phyloP scores from a whole-genome alignment of 2,329 filamentous ascomycete genomes.

The Colletotrichum falcatum region DNA sequence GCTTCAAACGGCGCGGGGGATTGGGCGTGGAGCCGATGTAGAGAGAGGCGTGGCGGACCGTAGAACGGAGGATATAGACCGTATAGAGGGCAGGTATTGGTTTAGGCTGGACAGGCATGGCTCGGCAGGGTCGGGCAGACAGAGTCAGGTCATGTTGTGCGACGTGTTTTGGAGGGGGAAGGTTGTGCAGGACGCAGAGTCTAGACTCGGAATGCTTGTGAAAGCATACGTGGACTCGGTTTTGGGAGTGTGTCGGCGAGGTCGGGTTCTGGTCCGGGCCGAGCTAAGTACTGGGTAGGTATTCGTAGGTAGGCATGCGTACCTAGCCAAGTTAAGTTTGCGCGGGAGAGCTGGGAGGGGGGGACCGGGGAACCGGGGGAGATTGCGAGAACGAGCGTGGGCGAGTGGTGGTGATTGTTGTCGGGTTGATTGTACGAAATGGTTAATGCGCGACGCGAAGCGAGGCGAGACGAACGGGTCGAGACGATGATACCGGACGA shows the following conservation, averaged over 20 bases:
- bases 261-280: conserved; percentile 13
- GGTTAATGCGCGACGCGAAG: conserved; percentile 11
- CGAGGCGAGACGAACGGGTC: conserved; percentile 2
- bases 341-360: conserved; percentile 3
- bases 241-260: conserved; percentile 36
- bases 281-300: neutral
- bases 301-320: no score
- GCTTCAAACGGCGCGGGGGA: conserved; percentile 83
- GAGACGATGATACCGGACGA: conserved; percentile 8
- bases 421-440: neutral
- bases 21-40: conserved; percentile 96
- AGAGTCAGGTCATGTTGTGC: conserved; percentile 40
- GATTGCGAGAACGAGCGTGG: neutral
- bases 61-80: conserved; percentile 92
- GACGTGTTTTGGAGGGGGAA: conserved; percentile 25
- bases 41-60: conserved; percentile 74
- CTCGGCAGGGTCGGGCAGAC: conserved; percentile 37
- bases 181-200: conserved; percentile 23
- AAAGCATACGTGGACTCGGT: conserved; percentile 35
- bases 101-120: conserved; percentile 58
- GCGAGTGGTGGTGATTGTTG: neutral
- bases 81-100: conserved; percentile 91
- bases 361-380: neutral
- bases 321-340: conserved; percentile 12
- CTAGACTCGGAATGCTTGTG: conserved; percentile 26